phyloP scores from a whole-genome alignment of 352 stramenopile species.

The Globisporangium polare region DNA sequence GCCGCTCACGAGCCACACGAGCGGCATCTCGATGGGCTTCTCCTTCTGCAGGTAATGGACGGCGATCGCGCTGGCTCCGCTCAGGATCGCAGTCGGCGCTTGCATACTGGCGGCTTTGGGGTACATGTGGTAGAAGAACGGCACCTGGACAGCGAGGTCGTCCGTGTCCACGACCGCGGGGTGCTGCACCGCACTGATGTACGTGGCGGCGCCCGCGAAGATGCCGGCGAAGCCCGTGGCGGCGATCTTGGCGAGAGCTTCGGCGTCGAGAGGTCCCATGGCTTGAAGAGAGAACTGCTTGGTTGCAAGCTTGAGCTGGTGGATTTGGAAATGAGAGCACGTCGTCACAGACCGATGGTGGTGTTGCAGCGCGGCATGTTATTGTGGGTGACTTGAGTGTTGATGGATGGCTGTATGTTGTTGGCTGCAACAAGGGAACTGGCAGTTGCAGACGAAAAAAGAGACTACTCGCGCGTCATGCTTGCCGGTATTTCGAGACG shows the following conservation, averaged over 20 bases:
- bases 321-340: constrained; percentile 4
- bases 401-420: background rate
- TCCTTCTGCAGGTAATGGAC: constrained; percentile 14
- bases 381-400: background rate
- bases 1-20: constrained; percentile 23
- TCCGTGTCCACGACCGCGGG: constrained; percentile 17
- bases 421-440: background rate
- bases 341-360: too few relatives aligned
- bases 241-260: constrained; percentile 13
- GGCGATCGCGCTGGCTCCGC: constrained; percentile 19
- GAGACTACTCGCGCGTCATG: too few relatives aligned
- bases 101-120: constrained; percentile 18
- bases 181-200: constrained; percentile 34
- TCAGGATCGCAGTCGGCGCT: constrained; percentile 15
- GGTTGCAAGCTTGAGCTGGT: background rate
- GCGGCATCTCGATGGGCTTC: constrained; percentile 1
- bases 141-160: constrained; percentile 10
- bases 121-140: constrained; percentile 33
- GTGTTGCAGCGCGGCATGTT: too few relatives aligned
- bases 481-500: too few relatives aligned
- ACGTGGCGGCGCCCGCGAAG: constrained; percentile 29
- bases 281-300: background rate
- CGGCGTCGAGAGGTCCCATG: constrained; percentile 5
- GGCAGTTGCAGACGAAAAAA: too few relatives aligned
- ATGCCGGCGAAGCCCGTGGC: constrained; percentile 19